Percentiles rank a stretch among this genome's conserved stretches.
Evolutionary conservation across 1,284 basidiomycete species (phyloP).

Genomic region (Cutaneotrichosporon dermatis): DNA sequence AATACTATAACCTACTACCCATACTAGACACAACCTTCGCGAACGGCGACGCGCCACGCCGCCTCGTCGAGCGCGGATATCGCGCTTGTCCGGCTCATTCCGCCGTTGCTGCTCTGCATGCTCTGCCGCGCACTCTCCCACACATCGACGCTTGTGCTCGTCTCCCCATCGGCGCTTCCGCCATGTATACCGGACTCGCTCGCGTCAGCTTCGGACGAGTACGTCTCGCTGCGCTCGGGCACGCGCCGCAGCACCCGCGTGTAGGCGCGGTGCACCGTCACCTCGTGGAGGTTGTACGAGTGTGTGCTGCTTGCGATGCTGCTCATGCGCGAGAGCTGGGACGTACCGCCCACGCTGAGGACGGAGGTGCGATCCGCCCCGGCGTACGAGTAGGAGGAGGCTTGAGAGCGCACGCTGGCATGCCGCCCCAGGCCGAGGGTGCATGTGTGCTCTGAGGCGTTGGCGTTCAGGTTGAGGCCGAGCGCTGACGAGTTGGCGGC

Average conservation of each 20-base stretch:
- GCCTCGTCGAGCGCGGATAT: no score
- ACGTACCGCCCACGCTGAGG: background rate
- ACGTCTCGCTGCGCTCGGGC: slow-evolving; percentile 6
- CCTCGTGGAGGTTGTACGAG: slow-evolving; percentile 19
- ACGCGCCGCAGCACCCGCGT: slow-evolving; percentile 17
- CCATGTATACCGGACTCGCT: background rate
- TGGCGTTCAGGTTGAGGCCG: background rate
- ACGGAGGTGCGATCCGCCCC: background rate
- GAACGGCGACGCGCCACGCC: no score
- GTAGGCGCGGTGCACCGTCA: slow-evolving; percentile 24
- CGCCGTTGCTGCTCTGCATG: background rate
- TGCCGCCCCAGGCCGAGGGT: background rate
- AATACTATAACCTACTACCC: no score
- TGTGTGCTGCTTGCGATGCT: slow-evolving; percentile 3
- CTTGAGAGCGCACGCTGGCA: background rate
- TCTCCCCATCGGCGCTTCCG: background rate
- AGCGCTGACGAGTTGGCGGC: background rate
- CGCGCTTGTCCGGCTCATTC: no score
- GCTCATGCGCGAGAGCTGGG: slow-evolving; percentile 11
- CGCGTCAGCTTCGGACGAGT: background rate
- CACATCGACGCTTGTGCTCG: background rate
- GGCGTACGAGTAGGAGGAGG: background rate
- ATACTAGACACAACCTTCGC: no score
- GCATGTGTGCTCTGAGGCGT: background rate
- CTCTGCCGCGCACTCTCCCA: background rate